Conservation (phyloP, 1,139 yeast species). For the Saccharomyces hybrid region DNA sequence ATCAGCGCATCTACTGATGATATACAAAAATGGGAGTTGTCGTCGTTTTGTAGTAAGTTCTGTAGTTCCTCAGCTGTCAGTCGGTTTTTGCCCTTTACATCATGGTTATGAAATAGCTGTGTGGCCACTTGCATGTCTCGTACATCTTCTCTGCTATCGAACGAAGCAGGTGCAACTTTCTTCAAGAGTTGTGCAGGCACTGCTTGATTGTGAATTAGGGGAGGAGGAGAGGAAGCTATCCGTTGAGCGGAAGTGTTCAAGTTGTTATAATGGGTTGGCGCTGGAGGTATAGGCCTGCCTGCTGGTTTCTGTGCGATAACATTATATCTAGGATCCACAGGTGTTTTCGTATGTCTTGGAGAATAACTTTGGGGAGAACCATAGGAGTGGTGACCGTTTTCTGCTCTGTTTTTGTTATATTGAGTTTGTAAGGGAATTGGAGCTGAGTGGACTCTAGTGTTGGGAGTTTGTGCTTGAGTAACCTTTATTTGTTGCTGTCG, state of each 20-base stretch:
- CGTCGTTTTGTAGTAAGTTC: conserved; percentile 32
- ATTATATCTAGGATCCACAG: background rate
- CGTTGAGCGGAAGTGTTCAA: background rate
- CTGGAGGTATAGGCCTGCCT: background rate
- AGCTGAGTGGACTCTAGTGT: background rate
- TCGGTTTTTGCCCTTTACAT: conserved; percentile 26
- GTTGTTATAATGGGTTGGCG: background rate
- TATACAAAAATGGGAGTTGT: conserved; percentile 28
- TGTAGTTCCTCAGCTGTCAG: conserved; percentile 31
- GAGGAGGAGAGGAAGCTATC: background rate
- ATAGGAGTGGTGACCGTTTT: background rate
- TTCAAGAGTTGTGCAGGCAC: conserved; percentile 2
- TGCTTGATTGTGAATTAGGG: background rate
- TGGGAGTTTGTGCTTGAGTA: conserved; percentile 6
- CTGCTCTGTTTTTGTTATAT: background rate
- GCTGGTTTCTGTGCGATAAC: background rate
- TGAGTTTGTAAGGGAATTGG: background rate
- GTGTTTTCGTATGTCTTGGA: background rate
- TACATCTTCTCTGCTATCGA: conserved; percentile 13
- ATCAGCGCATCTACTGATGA: conserved; percentile 31
- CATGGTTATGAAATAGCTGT: conserved; percentile 29
- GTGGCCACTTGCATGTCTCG: conserved; percentile 27
- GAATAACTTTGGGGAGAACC: background rate
- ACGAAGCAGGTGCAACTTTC: conserved; percentile 3
- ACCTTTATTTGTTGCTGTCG: conserved; percentile 6